Evolutionary conservation across 345 rosid species (phyloP), one percentile per base, ranked within the genome.

Genomic region (Brassica rapa): DNA sequence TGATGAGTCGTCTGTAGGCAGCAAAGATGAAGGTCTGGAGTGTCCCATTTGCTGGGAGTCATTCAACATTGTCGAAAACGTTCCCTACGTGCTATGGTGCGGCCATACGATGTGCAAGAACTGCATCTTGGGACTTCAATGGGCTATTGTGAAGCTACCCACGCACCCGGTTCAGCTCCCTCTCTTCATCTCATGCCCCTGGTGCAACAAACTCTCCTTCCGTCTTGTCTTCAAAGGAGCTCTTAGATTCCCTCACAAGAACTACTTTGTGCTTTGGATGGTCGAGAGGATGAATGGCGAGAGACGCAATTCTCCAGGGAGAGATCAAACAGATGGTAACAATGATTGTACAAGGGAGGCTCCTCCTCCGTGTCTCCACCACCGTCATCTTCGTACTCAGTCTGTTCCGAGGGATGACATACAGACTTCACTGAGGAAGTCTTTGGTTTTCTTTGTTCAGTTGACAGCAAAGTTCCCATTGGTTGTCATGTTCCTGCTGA

Each of bases 191-290:
- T 84, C 96, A 35, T 94, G 98, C 63, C 98, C 97, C 0, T 94
- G 98, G 97, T 94, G 97, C 83, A 90, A 86, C 60, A 88, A 89
- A 63, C 78, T 90, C 70, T 94, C 98, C 15, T 87, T 92, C 41
- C 89, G 95, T 59, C 82, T 92, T 24, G 87, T 94, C 73, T 92
- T 87, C 68, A 88, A 81, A 74, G 95, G 97, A 72, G 84, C 84
- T 55, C 88, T 94, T 9, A 89, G 82, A 73, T 94, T 92, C 76
- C 98, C 98, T 23, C 77, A 83, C 57, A 94, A 94, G 85, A 92
- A 94, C 78, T 94, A 90, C 80, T 89, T 92, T 79, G 74, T 94
- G 16, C 97, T 90, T 29, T 90, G 97, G 98, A 94, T 94, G 97
- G 92, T 92, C 2, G 97, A 94, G 88, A 87, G 92, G 86, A 83